Percentiles rank a stretch among this genome's conserved stretches.
Conservation (phyloP, 2,329 filamentous ascomycete species). For the Sarocladium brachiariae region DNA sequence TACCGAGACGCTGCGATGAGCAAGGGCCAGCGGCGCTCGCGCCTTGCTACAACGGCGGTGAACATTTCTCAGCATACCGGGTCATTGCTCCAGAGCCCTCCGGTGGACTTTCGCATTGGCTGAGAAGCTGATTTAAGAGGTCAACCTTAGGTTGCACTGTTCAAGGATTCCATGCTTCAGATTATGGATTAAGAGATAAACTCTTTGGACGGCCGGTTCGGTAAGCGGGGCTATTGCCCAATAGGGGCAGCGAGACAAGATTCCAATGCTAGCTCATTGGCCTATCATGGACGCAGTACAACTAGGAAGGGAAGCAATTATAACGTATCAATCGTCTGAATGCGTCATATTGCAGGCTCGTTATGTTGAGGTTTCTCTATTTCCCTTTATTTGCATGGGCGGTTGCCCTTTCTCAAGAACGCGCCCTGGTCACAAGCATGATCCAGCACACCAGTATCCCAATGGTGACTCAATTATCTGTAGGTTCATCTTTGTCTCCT, state of each 20-base stretch:
- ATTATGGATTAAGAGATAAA: constrained; percentile 7
- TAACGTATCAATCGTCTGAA: no score
- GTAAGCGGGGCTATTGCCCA: neutral
- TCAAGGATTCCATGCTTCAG: no score
- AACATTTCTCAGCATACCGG: constrained; percentile 4
- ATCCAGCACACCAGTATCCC: neutral
- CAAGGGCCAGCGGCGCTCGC: neutral
- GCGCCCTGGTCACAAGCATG: neutral
- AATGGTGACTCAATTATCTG: constrained; percentile 17
- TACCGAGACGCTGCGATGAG: neutral
- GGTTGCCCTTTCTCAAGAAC: neutral
- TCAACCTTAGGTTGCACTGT: no score
- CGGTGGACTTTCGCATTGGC: neutral
- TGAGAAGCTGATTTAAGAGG: neutral
- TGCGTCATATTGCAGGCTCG: no score
- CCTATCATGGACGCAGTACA: no score
- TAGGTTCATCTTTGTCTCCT: constrained; percentile 22
- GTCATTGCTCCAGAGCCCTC: constrained; percentile 2
- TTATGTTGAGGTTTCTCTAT: neutral
- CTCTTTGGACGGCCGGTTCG: neutral
- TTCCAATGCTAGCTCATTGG: neutral
- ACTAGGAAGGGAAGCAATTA: no score
- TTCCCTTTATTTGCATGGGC: neutral
- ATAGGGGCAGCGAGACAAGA: neutral
- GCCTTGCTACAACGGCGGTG: constrained; percentile 1